These are phyloP conservation scores for Cyclotella kingstonii DNA, from an alignment of 108 stramenopile genomes.

Conservation along the genomic window DNA sequence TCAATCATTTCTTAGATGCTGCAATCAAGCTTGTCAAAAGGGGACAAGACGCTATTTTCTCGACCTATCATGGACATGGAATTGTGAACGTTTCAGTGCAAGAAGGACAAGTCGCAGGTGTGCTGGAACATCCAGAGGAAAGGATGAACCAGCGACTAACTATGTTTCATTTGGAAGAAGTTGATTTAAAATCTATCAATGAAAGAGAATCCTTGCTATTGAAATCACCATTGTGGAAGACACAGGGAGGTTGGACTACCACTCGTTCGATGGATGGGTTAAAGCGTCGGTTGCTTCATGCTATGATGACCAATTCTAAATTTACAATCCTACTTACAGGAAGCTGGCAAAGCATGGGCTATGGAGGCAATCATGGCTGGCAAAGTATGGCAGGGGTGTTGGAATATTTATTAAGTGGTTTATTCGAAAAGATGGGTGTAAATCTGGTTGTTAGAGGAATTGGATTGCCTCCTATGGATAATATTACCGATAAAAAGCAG, in stretches of 20 bases:
- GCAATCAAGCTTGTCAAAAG: constrained; percentile 62
- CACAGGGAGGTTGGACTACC: constrained; percentile 80
- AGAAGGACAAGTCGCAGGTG: constrained; percentile 13
- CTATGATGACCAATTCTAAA: constrained; percentile 80
- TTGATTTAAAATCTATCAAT: constrained; percentile 45
- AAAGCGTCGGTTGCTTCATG: constrained; percentile 73
- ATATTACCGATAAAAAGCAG: constrained; percentile 49
- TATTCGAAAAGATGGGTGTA: constrained; percentile 74
- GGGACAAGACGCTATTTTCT: constrained; percentile 71
- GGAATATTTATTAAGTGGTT: constrained; percentile 57
- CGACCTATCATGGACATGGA: constrained; percentile 64
- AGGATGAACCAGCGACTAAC: constrained; percentile 42
- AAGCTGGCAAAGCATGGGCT: constrained; percentile 48
- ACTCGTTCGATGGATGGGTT: constrained; percentile 63
- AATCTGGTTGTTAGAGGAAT: constrained; percentile 65
- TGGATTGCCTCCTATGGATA: constrained; percentile 47
- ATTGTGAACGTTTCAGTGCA: constrained; percentile 39
- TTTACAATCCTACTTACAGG: constrained; percentile 71
- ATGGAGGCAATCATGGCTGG: constrained; percentile 72
- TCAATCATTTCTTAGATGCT: constrained; percentile 79
- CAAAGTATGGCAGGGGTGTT: constrained; percentile 77
- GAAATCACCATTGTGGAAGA: constrained; percentile 34
- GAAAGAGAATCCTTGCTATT: constrained; percentile 14
- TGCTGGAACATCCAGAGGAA: constrained; percentile 32
- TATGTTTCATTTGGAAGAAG: constrained; percentile 60